Evolutionary conservation across 202 grass and related monocot genomes (phyloP).

Genomic region (Panicum virgatum): DNA sequence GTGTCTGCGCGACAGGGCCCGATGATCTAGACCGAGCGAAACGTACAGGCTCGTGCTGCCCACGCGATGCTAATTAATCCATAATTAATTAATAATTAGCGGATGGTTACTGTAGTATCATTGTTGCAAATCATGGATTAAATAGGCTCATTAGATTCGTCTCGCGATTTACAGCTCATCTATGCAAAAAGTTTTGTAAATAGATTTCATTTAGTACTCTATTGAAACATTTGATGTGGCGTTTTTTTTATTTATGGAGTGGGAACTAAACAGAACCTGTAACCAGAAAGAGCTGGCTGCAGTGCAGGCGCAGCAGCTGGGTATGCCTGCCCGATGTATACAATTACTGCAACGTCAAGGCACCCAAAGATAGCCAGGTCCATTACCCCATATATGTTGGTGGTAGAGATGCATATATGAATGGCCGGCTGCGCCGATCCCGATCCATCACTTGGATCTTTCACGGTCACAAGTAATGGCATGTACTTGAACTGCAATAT

Average conservation of each 20-base stretch:
- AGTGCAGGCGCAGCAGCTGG: neutral
- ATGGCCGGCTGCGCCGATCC: neutral
- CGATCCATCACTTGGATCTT: neutral
- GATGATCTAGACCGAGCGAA: neutral
- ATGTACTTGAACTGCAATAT: neutral
- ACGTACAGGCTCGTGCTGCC: neutral
- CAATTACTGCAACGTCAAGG: neutral
- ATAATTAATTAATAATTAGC: too few species aligned
- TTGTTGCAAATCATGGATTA: too few species aligned
- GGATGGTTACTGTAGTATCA: too few species aligned
- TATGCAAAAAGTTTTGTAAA: too few species aligned
- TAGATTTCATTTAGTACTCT: too few species aligned
- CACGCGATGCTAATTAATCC: conserved; percentile 5
- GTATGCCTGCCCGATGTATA: neutral
- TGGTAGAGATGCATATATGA: neutral
- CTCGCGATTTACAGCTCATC: too few species aligned
- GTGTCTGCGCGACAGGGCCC: neutral
- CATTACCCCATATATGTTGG: neutral
- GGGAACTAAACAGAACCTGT: neutral
- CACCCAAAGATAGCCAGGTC: neutral
- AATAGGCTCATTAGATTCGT: too few species aligned
- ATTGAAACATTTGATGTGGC: too few species aligned
- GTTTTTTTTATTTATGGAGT: too few species aligned
- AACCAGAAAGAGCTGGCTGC: neutral
- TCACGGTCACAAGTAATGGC: neutral